Conservation (phyloP, 768 basidiomycete species). For the Mycena venus region DNA sequence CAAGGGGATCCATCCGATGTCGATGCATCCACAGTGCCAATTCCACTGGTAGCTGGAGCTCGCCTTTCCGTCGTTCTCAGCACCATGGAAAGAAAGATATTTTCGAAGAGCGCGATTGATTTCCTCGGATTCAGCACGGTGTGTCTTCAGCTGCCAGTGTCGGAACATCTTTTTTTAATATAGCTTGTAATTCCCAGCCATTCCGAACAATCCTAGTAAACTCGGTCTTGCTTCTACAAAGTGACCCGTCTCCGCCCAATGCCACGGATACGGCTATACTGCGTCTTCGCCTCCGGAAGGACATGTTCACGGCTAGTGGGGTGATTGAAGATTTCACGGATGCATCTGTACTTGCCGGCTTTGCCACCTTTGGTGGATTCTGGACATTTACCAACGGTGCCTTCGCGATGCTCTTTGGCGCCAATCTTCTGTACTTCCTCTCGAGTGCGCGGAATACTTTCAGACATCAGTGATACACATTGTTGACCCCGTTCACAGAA, state of each 20-base stretch:
- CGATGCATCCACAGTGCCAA: not conserved
- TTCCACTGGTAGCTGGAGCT: not conserved
- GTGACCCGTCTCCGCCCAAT: not conserved
- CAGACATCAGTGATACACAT: too few species aligned
- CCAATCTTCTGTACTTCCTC: not conserved
- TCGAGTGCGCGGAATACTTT: not conserved
- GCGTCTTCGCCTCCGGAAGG: not conserved
- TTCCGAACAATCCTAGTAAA: not conserved
- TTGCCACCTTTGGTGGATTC: not conserved
- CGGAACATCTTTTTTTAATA: not conserved
- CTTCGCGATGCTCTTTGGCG: conserved; percentile 1
- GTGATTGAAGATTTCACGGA: not conserved
- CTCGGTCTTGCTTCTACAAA: not conserved
- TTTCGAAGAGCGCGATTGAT: not conserved
- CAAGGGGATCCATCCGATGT: not conserved
- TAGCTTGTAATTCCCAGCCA: not conserved
- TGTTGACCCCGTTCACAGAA: too few species aligned
- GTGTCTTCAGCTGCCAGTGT: not conserved
- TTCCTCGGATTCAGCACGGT: not conserved
- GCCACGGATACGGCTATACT: not conserved
- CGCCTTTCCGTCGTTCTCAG: not conserved
- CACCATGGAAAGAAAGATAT: not conserved
- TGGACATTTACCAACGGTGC: not conserved
- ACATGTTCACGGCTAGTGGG: not conserved
- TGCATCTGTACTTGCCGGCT: not conserved